A percentile compares a stretch with the other conserved stretches of the same genome.
phyloP scores from a whole-genome alignment of 345 rosid genomes.

The Carallia pectinifolia region DNA sequence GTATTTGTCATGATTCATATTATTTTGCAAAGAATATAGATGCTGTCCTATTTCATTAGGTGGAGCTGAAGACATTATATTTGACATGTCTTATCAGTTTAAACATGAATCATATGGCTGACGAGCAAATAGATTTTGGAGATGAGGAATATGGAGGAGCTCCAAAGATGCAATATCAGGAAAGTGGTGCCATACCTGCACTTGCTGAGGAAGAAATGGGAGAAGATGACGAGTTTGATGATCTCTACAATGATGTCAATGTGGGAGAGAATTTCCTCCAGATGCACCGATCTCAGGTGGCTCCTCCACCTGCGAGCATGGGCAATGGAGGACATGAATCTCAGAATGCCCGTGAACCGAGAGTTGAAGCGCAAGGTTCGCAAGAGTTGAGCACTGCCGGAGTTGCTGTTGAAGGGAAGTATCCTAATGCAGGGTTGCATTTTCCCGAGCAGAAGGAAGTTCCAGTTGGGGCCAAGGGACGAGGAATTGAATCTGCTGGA shows the following conservation, averaged over 20 bases:
- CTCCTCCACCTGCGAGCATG: constrained; percentile 34
- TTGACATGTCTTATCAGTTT: constrained; percentile 36
- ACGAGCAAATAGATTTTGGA: constrained; percentile 49
- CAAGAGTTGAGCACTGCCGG: constrained; percentile 40
- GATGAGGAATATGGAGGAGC: constrained; percentile 56
- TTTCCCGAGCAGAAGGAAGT: constrained; percentile 35
- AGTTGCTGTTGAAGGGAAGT: constrained; percentile 47
- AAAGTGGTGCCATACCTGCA: constrained; percentile 36
- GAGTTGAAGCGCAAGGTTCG: constrained; percentile 35
- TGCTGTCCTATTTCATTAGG: not conserved
- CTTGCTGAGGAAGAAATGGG: constrained; percentile 58
- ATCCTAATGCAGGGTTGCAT: constrained; percentile 33
- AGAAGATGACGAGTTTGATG: constrained; percentile 83
- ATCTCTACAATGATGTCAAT: constrained; percentile 77
- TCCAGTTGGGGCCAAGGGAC: constrained; percentile 35
- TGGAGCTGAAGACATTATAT: constrained; percentile 17
- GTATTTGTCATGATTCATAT: too few relatives aligned
- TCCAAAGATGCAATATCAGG: constrained; percentile 60
- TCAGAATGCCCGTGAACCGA: constrained; percentile 38
- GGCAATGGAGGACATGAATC: constrained; percentile 40
- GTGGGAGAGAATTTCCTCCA: constrained; percentile 79
- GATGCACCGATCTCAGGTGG: constrained; percentile 52
- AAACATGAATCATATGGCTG: constrained; percentile 44
- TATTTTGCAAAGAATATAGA: too few relatives aligned
- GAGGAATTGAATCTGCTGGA: constrained; percentile 43